phyloP scores from a whole-genome alignment of 495 filamentous ascomycete species.

The Penicillium mononematosum region DNA sequence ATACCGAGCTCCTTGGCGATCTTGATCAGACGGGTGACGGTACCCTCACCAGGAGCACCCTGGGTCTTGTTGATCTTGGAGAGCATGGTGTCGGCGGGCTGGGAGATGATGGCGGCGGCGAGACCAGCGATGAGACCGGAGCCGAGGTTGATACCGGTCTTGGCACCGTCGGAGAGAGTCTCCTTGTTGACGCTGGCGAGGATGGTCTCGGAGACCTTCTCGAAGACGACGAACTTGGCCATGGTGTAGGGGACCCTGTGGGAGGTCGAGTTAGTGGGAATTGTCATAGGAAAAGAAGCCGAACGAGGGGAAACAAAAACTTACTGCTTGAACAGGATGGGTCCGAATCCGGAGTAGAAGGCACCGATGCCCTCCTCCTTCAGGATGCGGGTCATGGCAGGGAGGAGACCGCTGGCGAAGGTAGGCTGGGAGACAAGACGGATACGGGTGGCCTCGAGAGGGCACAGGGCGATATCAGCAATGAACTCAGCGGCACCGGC shows the following conservation, averaged over 20 bases:
- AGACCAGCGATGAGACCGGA: constrained; percentile 97
- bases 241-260: constrained; percentile 96
- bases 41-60: constrained; percentile 93
- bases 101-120: constrained; percentile 92
- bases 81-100: constrained; percentile 99
- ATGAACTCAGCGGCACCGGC: constrained; percentile 87
- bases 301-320: constrained; percentile 24
- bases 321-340: constrained; percentile 95
- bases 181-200: constrained; percentile 75
- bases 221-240: constrained; percentile 99
- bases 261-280: constrained; percentile 13
- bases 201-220: constrained; percentile 86
- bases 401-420: constrained; percentile 77
- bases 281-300: not conserved
- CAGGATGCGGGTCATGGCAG: constrained; percentile 82
- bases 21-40: constrained; percentile 87
- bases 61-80: constrained; percentile 99
- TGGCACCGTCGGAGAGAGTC: constrained; percentile 63
- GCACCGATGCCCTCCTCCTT: constrained; percentile 80
- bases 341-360: constrained; percentile 94
- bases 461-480: constrained; percentile 90
- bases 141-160: constrained; percentile 91
- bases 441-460: constrained; percentile 91
- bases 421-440: constrained; percentile 89
- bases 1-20: constrained; percentile 93